Evolutionary conservation across 78 protist species (phyloP), one percentile per base, ranked within the genome.

Genomic region (Pigoraptor vietnamica): DNA sequence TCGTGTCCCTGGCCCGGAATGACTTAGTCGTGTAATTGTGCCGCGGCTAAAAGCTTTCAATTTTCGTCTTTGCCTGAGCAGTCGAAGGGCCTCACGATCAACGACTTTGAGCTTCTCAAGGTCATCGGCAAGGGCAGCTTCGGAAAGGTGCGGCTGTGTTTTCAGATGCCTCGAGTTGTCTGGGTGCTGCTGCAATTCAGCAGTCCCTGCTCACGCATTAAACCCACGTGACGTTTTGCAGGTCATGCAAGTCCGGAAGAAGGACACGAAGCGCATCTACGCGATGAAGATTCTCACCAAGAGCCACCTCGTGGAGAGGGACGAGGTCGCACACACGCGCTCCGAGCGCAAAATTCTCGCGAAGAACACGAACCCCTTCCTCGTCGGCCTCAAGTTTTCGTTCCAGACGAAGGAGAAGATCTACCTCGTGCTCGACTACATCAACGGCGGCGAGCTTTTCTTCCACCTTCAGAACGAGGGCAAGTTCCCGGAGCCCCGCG

Each of bases 381-480:
- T 98, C 32, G 99, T 98, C 29, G 89, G 86, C 90, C 91, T 98
- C 36, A 92, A 96, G 67, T 97, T 95, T 86, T 92, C 97, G 0
- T 98, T 98, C 95, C 99, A 98, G 94, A 97, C 98, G 24, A 95
- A 90, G 24, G 95, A 93, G 48, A 95, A 94, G 87, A 94, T 98
- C n/a, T 98, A 97, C 92, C 88, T 98, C 21, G 98, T 98, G 35
- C 86, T 98, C 92, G 99, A 96, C 88, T 98, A 95, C 79, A 95
- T 97, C 39, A 95, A 94, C 33, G 99, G 99, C 1, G 99, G 99
- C 39, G 99, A 98, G 86, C 90, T 96, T 0, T 96, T 94, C 92
- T 81, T 40, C 79, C 98, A 96, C 89, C 92, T 97, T 19, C 95
- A 93, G 93, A 40, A 90, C 2, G 98, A 97, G 84, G 94, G 96